Evolutionary conservation across 305 asterid genomes (phyloP), one percentile per base, ranked within the genome.

Genomic region (Andrographis paniculata): DNA sequence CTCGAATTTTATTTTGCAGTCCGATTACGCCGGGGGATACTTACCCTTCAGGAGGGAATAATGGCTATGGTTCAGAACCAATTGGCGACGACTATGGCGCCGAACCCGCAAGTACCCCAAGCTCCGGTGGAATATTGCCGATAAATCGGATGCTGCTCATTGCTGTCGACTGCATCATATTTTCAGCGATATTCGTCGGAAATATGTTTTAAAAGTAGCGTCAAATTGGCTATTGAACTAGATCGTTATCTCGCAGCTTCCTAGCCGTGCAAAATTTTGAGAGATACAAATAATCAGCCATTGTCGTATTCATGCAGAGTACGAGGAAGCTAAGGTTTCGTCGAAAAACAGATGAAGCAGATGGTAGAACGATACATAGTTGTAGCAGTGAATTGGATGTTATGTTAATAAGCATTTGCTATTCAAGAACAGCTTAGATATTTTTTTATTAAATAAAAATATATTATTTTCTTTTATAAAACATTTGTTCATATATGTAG

Each of bases 21-120:
- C 73, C 67, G 46, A 69, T 69, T 37, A 59, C 77, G 1, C 89
- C 92, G 5, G 33, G 50, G 49, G 74, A 40, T 59, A 93, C 94
- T 46, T 72, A 56, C 68, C 46, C 86, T 9, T 84, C 87, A 3
- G 66, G 67, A 31, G 92, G 76, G 45, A 66, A 69, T n/a, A n/a
- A n/a, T 28, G 95, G 89, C 15, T 65, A 40, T 55, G 77, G 74
- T 55, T 45, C 83, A 20, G 95, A 71, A 43, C 87, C 95, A 59
- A 59, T 80, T 38, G 94, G 86, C 38, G 48, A 50, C 14, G 76
- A 82, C 53, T 71, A 70, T 19, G 94, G 94, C 22, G 48, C 65
- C 3, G 85, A 73, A 62, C 94, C 95, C 52, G 72, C 84, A 17
- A 78, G 92, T 20, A 60, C 73, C 41, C 95, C 98, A 35, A 85